phyloP scores from a whole-genome alignment of 1,284 basidiomycete genomes.

The Cutaneotrichosporon cavernicola region DNA sequence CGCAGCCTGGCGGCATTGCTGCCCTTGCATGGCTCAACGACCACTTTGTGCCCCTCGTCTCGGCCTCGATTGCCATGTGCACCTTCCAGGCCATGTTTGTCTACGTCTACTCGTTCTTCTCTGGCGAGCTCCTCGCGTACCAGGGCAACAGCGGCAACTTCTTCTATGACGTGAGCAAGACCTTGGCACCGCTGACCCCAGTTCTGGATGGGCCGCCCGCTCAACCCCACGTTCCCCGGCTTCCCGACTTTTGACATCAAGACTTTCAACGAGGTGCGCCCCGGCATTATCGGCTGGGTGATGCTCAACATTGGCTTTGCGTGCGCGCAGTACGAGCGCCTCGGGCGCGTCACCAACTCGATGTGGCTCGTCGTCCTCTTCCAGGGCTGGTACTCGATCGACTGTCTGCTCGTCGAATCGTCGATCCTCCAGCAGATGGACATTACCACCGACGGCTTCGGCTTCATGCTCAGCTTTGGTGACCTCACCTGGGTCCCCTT shows the following conservation, averaged over 20 bases:
- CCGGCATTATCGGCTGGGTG: constrained; percentile 92
- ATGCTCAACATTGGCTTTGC: constrained; percentile 88
- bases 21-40: constrained; percentile 87
- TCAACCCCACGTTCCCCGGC: constrained; percentile 71
- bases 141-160: constrained; percentile 87
- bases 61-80: constrained; percentile 79
- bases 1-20: constrained; percentile 66
- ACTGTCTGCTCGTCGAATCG: constrained; percentile 57
- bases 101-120: constrained; percentile 70
- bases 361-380: constrained; percentile 87
- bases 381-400: constrained; percentile 83
- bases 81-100: constrained; percentile 70
- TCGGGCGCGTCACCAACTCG: constrained; percentile 77
- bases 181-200: constrained; percentile 46
- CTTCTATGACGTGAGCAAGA: constrained; percentile 78
- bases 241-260: constrained; percentile 82
- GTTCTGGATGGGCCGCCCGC: constrained; percentile 95
- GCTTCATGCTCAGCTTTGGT: constrained; percentile 95
- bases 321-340: constrained; percentile 80
- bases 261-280: constrained; percentile 93
- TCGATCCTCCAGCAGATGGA: constrained; percentile 96
- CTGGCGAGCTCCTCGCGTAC: constrained; percentile 69
- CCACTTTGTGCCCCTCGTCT: constrained; percentile 85
- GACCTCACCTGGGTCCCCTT: constrained; percentile 96
- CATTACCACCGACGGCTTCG: constrained; percentile 96